Evolutionary conservation across 2,329 filamentous ascomycete species (phyloP), one percentile per base, ranked within the genome.

Genomic region (Alternaria arborescens): DNA sequence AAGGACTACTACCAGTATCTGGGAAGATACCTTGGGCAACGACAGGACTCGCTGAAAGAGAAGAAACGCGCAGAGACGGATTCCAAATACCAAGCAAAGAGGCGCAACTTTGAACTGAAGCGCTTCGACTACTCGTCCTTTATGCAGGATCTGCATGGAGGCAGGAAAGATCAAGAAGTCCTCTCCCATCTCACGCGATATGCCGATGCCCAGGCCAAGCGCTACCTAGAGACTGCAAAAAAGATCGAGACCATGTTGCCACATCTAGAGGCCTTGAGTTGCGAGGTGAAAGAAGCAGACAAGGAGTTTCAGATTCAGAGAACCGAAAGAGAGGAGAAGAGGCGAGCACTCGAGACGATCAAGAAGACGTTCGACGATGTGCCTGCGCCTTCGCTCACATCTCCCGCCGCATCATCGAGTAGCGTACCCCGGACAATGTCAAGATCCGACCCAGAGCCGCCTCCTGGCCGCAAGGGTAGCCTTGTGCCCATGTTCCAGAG

Each of bases 51-150:
- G 8, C 84, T 97, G 71, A 99, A 98, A 80, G 92, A 97, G 77
- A 99, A 99, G 85, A 98, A 98, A 81, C 89, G 95, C 64, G 91
- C 88, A 41, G 93, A 97, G 71, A 97, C 93, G 70, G 95, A 99
- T 78, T 91, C 92, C 32, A 99, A 99, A 76, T 99, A 98, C 75
- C 94, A 98, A 77, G 89, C 86, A 46, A 98, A 98, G 82, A 88
- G 94, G 67, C 89, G 92, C 44, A 97, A 93, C 69, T 99, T 99
- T 73, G 95, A 99, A 82, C 85, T 99, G 58, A 97, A 97, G 82
- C 90, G 96, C 10, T 99, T 99, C 73, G 96, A 99, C 79, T 99
- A 99, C 78, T 98, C 94, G 3, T 97, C 93, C 14, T 99, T 98
- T 75, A 97, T 99, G 92, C 94, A 98, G 73, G 95, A 99, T 82